phyloP scores from a whole-genome alignment of 257 asterid genomes.

The Linderniella brevidens region DNA sequence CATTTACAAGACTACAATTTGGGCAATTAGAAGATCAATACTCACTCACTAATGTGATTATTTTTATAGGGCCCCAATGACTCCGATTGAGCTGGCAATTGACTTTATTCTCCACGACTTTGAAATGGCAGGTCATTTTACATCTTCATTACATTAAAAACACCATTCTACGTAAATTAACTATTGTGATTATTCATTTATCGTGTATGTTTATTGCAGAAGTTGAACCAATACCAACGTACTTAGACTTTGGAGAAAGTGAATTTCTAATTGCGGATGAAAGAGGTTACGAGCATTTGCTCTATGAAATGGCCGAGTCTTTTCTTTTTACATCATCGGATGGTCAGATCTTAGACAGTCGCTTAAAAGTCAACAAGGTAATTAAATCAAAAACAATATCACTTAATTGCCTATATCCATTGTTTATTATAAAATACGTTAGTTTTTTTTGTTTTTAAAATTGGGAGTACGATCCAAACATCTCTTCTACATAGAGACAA shows the following conservation, averaged over 20 bases:
- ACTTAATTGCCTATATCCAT: too few species aligned
- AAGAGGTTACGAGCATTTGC: constrained; percentile 82
- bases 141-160: too few species aligned
- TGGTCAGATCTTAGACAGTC: constrained; percentile 44
- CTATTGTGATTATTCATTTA: too few species aligned
- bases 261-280: constrained; percentile 82
- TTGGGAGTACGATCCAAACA: too few species aligned
- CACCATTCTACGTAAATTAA: too few species aligned
- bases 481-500: too few species aligned
- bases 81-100: constrained; percentile 86
- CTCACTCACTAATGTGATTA: too few species aligned
- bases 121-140: constrained; percentile 84
- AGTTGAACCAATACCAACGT: constrained; percentile 89
- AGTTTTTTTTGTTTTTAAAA: too few species aligned
- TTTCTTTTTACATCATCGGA: constrained; percentile 43
- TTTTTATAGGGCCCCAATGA: constrained; percentile 40
- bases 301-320: constrained; percentile 47
- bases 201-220: constrained; percentile 31
- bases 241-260: constrained; percentile 72
- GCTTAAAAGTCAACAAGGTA: constrained; percentile 81
- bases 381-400: too few species aligned
- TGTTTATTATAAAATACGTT: too few species aligned
- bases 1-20: too few species aligned
- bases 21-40: too few species aligned
- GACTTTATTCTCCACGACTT: constrained; percentile 91